Evolutionary conservation across 2,329 filamentous ascomycete species (phyloP).

Genomic region (Ilyonectria robusta): DNA sequence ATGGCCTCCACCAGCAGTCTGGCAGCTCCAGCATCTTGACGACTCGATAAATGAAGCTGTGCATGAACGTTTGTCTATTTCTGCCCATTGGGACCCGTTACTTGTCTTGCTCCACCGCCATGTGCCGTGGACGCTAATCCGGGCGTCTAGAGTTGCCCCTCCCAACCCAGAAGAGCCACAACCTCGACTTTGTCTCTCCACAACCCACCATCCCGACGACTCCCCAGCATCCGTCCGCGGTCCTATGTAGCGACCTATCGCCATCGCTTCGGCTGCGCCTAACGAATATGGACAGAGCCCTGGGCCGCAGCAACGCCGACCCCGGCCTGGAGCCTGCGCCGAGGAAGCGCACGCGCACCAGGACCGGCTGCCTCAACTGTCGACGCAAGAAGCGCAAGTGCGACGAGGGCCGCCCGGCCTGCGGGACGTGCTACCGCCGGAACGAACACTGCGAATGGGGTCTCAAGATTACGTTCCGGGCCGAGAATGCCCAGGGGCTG

Average conservation of each 20-base stretch:
- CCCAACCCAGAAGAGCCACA: conserved; percentile 17
- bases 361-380: conserved; percentile 56
- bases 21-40: neutral
- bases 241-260: conserved; percentile 12
- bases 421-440: conserved; percentile 52
- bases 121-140: neutral
- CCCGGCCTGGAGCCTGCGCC: conserved; percentile 17
- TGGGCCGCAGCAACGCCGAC: conserved; percentile 13
- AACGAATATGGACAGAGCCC: conserved; percentile 37
- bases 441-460: conserved; percentile 55
- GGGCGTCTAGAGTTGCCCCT: conserved; percentile 35
- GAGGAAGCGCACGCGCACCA: conserved; percentile 51
- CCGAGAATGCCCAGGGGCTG: conserved; percentile 54
- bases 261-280: conserved; percentile 38
- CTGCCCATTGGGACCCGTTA: neutral
- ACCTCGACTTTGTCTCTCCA: conserved; percentile 10
- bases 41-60: neutral
- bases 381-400: conserved; percentile 57
- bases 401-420: conserved; percentile 54
- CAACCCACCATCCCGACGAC: neutral
- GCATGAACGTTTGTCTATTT: neutral
- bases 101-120: neutral
- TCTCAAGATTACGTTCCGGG: conserved; percentile 55
- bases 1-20: neutral
- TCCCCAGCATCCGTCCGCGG: neutral